Evolutionary conservation across 345 rosid genomes (phyloP), one percentile per base, ranked within the genome.

Genomic region (Combretum micranthum): DNA sequence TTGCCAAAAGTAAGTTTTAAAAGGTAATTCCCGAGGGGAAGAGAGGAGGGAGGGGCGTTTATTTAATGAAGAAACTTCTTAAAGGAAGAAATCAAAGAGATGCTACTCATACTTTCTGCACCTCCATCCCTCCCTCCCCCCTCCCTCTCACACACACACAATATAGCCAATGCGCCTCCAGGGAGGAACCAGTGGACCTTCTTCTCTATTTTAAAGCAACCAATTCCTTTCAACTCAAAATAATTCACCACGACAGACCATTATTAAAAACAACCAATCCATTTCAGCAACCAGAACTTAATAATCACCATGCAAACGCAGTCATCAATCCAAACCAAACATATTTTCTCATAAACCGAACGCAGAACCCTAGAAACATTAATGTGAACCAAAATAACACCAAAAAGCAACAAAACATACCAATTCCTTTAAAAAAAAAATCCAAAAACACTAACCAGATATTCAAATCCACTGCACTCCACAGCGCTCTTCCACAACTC

Each of bases 371-470:
- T 12, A 59, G 49, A 60, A 49, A 26, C 39, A 57, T 56, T 52
- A 45, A 21, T 52, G n/a, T 18, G 9, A 45, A 51, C 19, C 62
- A 25, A 21, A 12, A 58, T 50, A 57, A 52, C 44, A 44, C 32
- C 26, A 54, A 52, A 19, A 2, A 37, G 18, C 43, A 67, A 15
- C 3, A 4, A 15, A 7, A 48, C 14, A 44, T 18, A 57, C 4
- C 21, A 60, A 52, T 2, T 25, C 50, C 66, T 57, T 72, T 68
- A 18, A 48, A 26, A 52, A 54, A 19, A 19, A 21, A 52, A 39
- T 64, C 22, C 2, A 5, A 68, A 52, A 20, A 60, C 55, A 53
- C 72, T 42, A 78, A 62, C 71, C 71, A 58, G 69, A 63, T 0
- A 62, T 65, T 19, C 19, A 59, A 59, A 43, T 63, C 70, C 72